Evolutionary conservation across 257 asterid species (phyloP).

Genomic region (Ligustrum vulgare): DNA sequence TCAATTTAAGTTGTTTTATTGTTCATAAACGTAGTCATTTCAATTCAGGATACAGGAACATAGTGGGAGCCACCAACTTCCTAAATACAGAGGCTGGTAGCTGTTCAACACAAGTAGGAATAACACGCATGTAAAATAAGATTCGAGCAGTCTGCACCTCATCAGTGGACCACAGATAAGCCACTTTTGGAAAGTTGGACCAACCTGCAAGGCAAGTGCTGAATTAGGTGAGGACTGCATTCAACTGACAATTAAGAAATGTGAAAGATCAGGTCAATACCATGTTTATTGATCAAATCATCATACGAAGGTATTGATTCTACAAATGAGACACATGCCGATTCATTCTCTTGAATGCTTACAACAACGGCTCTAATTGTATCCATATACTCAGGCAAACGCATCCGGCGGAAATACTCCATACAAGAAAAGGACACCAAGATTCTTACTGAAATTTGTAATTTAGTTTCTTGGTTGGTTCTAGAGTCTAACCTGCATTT

Average conservation of each 20-base stretch:
- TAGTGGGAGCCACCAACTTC: constrained; percentile 74
- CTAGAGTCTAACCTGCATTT: constrained; percentile 56
- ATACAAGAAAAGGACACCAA: constrained; percentile 84
- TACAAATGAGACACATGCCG: constrained; percentile 65
- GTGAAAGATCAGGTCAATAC: constrained; percentile 33
- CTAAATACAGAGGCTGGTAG: constrained; percentile 61
- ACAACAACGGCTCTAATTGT: constrained; percentile 78
- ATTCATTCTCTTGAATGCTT: constrained; percentile 80
- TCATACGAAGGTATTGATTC: constrained; percentile 84
- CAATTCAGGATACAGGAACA: constrained; percentile 84
- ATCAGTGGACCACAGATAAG: constrained; percentile 67
- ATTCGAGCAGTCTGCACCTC: constrained; percentile 94
- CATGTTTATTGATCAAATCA: constrained; percentile 56
- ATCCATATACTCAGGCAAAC: constrained; percentile 91
- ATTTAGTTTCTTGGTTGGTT: constrained; percentile 41
- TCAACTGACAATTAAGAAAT: constrained; percentile 15
- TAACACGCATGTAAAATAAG: constrained; percentile 81
- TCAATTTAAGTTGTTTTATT: constrained; percentile 7
- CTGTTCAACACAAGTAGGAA: constrained; percentile 73
- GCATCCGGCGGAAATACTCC: constrained; percentile 94
- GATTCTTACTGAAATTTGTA: constrained; percentile 61
- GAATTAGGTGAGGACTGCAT: constrained; percentile 8
- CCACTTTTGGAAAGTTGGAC: constrained; percentile 31
- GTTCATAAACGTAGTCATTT: constrained; percentile 21
- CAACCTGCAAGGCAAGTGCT: constrained; percentile 45